A percentile compares a stretch with the other conserved stretches of the same genome.
Conservation (phyloP, 2,329 filamentous ascomycete genomes). For the Monilinia vaccinii-corymbosi region DNA sequence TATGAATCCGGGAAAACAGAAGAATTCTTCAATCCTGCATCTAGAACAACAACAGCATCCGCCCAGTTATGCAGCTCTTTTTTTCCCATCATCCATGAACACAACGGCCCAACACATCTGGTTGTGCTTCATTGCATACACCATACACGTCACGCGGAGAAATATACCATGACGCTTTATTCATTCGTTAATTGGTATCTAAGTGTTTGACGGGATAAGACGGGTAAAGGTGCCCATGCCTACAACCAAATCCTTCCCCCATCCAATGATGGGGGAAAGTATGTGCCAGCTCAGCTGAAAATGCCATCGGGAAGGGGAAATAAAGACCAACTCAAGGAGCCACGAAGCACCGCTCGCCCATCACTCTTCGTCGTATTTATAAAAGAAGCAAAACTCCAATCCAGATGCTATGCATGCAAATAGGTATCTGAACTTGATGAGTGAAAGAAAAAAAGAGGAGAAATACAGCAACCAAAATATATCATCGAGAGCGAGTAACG, state of each 20-base stretch:
- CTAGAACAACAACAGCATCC: background rate
- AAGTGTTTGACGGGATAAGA: background rate
- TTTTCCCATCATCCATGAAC: background rate
- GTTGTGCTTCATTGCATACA: background rate
- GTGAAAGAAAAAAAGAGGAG: background rate
- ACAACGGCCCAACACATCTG: background rate
- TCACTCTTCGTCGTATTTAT: conserved; percentile 1
- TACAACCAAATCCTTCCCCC: background rate
- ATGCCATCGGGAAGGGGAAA: background rate
- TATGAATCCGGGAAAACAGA: background rate
- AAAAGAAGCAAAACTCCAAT: conserved; percentile 1
- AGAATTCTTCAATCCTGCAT: background rate
- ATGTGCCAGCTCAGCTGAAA: background rate
- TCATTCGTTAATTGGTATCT: background rate
- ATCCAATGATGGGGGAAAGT: background rate
- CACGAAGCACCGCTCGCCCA: background rate
- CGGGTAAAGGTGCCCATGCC: background rate
- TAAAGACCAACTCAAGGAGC: background rate
- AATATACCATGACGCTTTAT: background rate
- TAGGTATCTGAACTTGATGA: conserved; percentile 2
- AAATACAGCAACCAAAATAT: background rate
- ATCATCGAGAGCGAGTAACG: background rate
- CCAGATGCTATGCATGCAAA: conserved; percentile 4
- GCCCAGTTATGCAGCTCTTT: background rate
- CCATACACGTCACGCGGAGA: background rate